Base-by-base conservation (phyloP, 1,284 basidiomycete genomes). In the Jaminaea rosea region DNA sequence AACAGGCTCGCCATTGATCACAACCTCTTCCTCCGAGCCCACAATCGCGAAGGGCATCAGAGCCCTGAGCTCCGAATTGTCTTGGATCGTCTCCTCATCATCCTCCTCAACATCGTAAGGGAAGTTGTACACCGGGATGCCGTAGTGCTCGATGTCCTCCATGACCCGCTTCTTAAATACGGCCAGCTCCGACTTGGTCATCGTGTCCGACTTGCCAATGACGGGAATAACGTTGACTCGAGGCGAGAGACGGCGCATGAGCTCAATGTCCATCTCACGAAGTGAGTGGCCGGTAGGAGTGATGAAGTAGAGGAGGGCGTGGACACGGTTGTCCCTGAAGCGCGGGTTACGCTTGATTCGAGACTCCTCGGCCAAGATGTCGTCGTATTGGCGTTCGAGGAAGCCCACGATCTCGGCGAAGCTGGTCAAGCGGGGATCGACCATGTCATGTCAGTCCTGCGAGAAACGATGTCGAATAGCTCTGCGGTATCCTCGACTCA, bases 261-360 rank as follows among this genome's bases (percentile, higher is more conserved):
- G 62, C 59, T 73, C 94, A 67, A 99, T 98, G 77, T 99, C 94
- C 83, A 98, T 93, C 77, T 98, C 94, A 55, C 94, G 84, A 69
- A 99, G 79, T 39, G 83, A 80, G 73, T 87, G 87, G 15, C 92
- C 88, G 36, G 84, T 87, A 8, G 94, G 94, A 54, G 91, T 84
- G 78, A 98, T 96, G 76, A 99, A 99, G 80, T 99, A 99, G 55
- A 99, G 82, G 49, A 98, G 80, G 15, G 90, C 92, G 69, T 98
- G 94, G 11, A 78, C 76, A 54, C 74, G 71, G 80, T 97, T 97
- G 78, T 99, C 94, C 74, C 91, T 84, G 83, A 97, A 98, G 60
- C 94, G 86, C 23, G 93, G 92, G 79, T 97, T 97, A 82, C 94
- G 93, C 80, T 96, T 98, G 80, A 98, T 98, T 72, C 94, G 84